Evolutionary conservation across 805 yeast species (phyloP).

Genomic region (Zygosaccharomyces kombuchaensis): DNA sequence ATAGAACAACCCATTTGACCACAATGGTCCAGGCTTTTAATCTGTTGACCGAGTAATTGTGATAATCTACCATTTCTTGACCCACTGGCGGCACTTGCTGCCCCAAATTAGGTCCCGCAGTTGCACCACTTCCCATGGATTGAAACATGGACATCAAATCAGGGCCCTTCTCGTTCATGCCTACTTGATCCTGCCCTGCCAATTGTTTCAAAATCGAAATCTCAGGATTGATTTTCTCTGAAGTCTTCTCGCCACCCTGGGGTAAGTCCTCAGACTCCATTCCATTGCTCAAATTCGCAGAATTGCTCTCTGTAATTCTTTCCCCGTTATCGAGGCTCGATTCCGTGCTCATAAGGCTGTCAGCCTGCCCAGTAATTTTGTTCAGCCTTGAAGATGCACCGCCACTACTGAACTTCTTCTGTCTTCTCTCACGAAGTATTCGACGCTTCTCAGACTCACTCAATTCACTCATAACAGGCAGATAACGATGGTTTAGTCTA

Average conservation of each 20-base stretch:
- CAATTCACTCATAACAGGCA: constrained; percentile 10
- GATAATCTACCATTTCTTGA: constrained; percentile 26
- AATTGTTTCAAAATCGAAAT: constrained; percentile 28
- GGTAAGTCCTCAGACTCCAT: constrained; percentile 1
- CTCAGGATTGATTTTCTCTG: constrained; percentile 21
- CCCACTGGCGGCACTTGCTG: constrained; percentile 19
- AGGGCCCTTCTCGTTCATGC: constrained; percentile 6
- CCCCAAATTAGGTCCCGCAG: constrained; percentile 1
- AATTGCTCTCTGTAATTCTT: background rate
- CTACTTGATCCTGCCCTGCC: constrained; percentile 23
- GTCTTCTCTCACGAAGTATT: constrained; percentile 58
- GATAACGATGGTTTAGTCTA: background rate
- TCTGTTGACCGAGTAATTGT: constrained; percentile 27
- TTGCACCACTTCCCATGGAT: constrained; percentile 7
- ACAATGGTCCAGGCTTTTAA: constrained; percentile 31
- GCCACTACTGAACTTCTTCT: constrained; percentile 55
- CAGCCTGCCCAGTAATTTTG: constrained; percentile 41
- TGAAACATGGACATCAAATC: constrained; percentile 12
- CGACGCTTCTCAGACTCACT: constrained; percentile 56
- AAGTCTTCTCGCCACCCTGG: constrained; percentile 7
- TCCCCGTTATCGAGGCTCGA: constrained; percentile 25
- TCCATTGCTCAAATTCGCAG: background rate
- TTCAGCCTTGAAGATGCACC: constrained; percentile 52
- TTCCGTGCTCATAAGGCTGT: constrained; percentile 36
- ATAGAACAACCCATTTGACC: constrained; percentile 31